Conservation (phyloP, 2,329 filamentous ascomycete species). For the Cytospora paraplurivora region DNA sequence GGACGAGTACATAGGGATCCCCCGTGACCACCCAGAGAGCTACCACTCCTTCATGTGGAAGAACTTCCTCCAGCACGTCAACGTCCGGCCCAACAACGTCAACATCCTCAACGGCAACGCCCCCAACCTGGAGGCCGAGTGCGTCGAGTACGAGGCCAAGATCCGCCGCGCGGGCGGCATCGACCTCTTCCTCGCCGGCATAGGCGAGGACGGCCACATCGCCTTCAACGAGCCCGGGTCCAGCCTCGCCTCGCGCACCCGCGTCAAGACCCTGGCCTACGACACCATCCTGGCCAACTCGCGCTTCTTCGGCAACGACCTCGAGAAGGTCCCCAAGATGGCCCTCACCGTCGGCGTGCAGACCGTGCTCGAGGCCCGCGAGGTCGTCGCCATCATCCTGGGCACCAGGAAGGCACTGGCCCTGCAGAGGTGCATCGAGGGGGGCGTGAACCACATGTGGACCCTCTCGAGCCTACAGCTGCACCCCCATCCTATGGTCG, state of each 20-base stretch:
- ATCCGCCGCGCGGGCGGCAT: conserved; percentile 71
- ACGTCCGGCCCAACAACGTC: conserved; percentile 68
- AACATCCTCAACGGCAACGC: conserved; percentile 77
- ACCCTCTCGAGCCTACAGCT: conserved; percentile 73
- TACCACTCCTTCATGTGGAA: conserved; percentile 86
- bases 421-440: conserved; percentile 72
- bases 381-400: conserved; percentile 74
- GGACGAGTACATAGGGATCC: conserved; percentile 76
- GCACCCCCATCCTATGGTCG: conserved; percentile 72
- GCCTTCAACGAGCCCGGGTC: conserved; percentile 82
- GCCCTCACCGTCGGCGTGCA: conserved; percentile 64
- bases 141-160: conserved; percentile 70
- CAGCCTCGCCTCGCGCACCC: conserved; percentile 67
- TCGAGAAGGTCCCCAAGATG: conserved; percentile 68
- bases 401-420: conserved; percentile 73
- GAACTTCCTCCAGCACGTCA: conserved; percentile 75
- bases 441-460: conserved; percentile 79
- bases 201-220: conserved; percentile 77
- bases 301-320: conserved; percentile 69
- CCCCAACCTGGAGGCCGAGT: conserved; percentile 68
- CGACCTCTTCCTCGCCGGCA: conserved; percentile 75
- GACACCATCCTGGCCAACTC: conserved; percentile 78
- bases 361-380: conserved; percentile 65
- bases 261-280: conserved; percentile 77
- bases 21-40: conserved; percentile 72